Evolutionary conservation across 2,329 filamentous ascomycete species (phyloP).

Genomic region (Lachnellula willkommii): DNA sequence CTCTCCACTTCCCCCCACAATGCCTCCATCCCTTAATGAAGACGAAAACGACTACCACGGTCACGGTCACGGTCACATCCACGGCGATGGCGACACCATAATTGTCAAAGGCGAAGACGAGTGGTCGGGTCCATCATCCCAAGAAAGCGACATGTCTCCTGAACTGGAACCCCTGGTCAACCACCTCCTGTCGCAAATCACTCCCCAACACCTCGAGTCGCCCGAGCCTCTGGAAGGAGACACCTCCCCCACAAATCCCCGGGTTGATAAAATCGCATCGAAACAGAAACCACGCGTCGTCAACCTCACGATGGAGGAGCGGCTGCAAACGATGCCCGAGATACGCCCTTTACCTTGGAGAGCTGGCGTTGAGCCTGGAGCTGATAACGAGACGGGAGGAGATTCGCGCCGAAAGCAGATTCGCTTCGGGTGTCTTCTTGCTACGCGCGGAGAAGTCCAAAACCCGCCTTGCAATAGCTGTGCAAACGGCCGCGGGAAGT

Average conservation of each 20-base stretch:
- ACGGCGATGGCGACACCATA: slow-evolving; percentile 16
- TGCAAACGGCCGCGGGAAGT: slow-evolving; percentile 30
- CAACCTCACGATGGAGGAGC: slow-evolving; percentile 28
- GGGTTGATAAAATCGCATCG: slow-evolving; percentile 3
- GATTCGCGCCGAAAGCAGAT: slow-evolving; percentile 31
- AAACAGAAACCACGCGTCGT: slow-evolving; percentile 10
- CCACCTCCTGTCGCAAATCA: slow-evolving; percentile 21
- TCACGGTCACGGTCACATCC: too few species aligned
- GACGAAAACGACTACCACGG: slow-evolving; percentile 13
- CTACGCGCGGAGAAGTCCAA: slow-evolving; percentile 28
- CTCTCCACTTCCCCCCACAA: slow-evolving; percentile 9
- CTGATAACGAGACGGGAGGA: slow-evolving; percentile 30
- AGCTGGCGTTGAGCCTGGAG: slow-evolving; percentile 26
- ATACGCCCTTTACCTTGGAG: slow-evolving; percentile 28
- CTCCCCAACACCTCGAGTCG: slow-evolving; percentile 24
- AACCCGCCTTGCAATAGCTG: slow-evolving; percentile 26
- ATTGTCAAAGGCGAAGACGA: slow-evolving; percentile 24
- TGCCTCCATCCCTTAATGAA: slow-evolving; percentile 20
- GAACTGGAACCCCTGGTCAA: slow-evolving; percentile 14
- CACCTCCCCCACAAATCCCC: slow-evolving; percentile 3
- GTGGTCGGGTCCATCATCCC: slow-evolving; percentile 17
- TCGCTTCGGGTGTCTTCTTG: slow-evolving; percentile 30
- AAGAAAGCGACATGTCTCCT: slow-evolving; percentile 16
- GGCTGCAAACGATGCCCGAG: slow-evolving; percentile 29
- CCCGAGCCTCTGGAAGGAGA: slow-evolving; percentile 22